Conservation (phyloP, 2,329 filamentous ascomycete species). For the Pseudogymnoascus sp. region DNA sequence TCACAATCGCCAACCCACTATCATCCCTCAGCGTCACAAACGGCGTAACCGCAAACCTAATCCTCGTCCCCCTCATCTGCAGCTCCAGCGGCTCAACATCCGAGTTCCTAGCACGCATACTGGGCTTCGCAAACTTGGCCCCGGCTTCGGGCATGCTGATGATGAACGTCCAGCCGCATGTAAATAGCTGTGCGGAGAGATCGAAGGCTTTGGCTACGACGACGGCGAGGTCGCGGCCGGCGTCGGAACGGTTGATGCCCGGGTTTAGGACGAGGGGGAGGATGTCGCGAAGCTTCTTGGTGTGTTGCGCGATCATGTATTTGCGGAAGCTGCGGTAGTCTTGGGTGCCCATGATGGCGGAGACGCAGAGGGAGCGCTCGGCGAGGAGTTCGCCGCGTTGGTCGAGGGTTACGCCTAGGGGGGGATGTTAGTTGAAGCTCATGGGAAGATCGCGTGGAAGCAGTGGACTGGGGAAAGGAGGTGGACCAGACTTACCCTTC, state of each 20-base stretch:
- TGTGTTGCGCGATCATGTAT: conserved; percentile 16
- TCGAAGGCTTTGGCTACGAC: conserved; percentile 36
- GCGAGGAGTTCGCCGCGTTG: conserved; percentile 32
- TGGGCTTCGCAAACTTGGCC: conserved; percentile 39
- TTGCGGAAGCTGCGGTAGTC: conserved; percentile 24
- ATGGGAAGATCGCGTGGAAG: background rate
- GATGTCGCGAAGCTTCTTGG: conserved; percentile 33
- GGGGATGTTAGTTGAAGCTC: background rate
- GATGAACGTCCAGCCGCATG: conserved; percentile 32
- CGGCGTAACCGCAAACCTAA: conserved; percentile 47
- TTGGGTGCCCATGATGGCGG: conserved; percentile 30
- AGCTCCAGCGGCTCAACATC: conserved; percentile 34
- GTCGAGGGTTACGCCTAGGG: conserved; percentile 2
- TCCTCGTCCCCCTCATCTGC: conserved; percentile 41
- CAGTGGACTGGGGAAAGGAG: too few species aligned
- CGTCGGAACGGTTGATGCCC: conserved; percentile 27
- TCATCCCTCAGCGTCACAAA: conserved; percentile 47
- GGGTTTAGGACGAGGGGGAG: conserved; percentile 35
- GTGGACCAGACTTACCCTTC: conserved; percentile 23
- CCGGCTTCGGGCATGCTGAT: conserved; percentile 43
- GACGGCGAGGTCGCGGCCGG: conserved; percentile 31
- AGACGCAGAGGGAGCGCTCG: conserved; percentile 30
- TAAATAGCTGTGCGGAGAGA: conserved; percentile 39
- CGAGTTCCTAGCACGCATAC: conserved; percentile 37
- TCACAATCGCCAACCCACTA: conserved; percentile 12